phyloP scores from a whole-genome alignment of 495 filamentous ascomycete species.

The Daldinia childiae region DNA sequence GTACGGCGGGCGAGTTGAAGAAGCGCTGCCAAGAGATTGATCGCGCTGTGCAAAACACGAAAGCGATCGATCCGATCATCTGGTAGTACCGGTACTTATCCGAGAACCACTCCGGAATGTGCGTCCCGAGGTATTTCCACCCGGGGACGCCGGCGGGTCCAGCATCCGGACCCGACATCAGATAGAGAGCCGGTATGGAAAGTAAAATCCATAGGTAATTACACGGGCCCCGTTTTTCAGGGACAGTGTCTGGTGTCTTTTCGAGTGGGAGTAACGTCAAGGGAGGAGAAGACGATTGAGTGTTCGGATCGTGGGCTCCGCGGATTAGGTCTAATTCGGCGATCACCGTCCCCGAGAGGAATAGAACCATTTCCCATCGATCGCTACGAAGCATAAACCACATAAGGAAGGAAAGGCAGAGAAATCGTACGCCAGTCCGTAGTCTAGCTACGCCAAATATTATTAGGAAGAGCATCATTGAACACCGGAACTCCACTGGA shows the following conservation, averaged over 20 bases:
- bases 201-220: conserved; percentile 40
- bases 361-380: conserved; percentile 57
- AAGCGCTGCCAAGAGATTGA: conserved; percentile 49
- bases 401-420: conserved; percentile 41
- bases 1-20: conserved; percentile 47
- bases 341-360: conserved; percentile 52
- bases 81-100: conserved; percentile 58
- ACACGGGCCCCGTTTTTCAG: conserved; percentile 17
- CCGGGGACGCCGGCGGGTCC: conserved; percentile 51
- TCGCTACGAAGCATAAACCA: conserved; percentile 47
- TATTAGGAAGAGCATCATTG: conserved; percentile 70
- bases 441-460: conserved; percentile 58
- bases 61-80: conserved; percentile 50
- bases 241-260: conserved; percentile 15
- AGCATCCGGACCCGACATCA: conserved; percentile 56
- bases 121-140: conserved; percentile 49
- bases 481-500: conserved; percentile 73
- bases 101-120: conserved; percentile 53
- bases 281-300: conserved; percentile 26
- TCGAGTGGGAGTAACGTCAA: conserved; percentile 33
- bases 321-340: conserved; percentile 52
- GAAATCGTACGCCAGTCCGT: conserved; percentile 39
- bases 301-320: conserved; percentile 42
- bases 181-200: conserved; percentile 49
- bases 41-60: conserved; percentile 51